Evolutionary conservation across 225 moss, liverwort and hornwort species (phyloP).

Genomic region (Climacium dendroides): DNA sequence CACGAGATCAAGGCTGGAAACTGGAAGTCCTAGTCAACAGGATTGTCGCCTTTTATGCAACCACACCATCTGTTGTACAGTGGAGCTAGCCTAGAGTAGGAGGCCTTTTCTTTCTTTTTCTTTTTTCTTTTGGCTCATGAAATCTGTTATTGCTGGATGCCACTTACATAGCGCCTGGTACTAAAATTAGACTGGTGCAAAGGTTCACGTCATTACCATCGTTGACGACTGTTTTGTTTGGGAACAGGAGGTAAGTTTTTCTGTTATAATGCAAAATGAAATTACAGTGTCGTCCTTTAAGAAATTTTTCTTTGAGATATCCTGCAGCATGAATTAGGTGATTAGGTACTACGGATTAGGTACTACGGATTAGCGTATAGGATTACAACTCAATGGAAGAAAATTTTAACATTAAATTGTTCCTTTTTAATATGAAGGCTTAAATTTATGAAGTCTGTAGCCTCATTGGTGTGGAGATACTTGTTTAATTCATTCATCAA

Average conservation of each 20-base stretch:
- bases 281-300: background rate
- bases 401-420: background rate
- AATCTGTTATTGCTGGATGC: background rate
- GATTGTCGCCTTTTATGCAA: conserved; percentile 26
- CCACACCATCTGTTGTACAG: background rate
- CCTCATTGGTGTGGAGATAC: background rate
- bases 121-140: background rate
- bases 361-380: background rate
- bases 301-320: background rate
- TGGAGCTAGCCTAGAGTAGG: background rate
- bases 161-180: background rate
- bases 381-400: background rate
- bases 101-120: background rate
- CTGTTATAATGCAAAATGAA: background rate
- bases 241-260: background rate
- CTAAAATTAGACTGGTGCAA: background rate
- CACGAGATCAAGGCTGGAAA: background rate
- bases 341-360: too few relatives aligned
- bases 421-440: background rate
- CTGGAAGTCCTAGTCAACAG: conserved; percentile 9
- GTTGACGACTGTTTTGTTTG: background rate
- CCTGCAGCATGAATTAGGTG: background rate
- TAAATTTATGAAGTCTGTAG: too few relatives aligned
- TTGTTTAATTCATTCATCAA: background rate
- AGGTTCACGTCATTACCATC: background rate